Evolutionary conservation across 2,329 filamentous ascomycete genomes (phyloP).

Genomic region (Clonostachys solani): DNA sequence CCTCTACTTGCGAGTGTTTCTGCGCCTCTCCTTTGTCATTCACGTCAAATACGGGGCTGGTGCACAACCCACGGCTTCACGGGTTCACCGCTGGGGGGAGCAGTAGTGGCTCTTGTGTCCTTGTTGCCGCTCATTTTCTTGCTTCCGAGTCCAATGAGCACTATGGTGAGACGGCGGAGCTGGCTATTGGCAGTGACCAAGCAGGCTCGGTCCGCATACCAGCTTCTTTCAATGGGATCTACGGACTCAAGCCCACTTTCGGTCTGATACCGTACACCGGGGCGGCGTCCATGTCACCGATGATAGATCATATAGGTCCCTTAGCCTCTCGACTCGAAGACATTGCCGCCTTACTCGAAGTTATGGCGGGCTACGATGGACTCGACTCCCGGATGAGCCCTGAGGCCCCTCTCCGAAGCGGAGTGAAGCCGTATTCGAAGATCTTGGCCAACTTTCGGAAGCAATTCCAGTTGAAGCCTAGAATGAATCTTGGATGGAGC

Average conservation of each 20-base stretch:
- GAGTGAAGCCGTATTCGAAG: constrained; percentile 26
- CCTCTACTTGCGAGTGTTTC: constrained; percentile 19
- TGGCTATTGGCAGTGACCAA: constrained; percentile 22
- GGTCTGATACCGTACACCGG: constrained; percentile 39
- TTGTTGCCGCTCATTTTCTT: constrained; percentile 14
- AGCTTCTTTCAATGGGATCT: constrained; percentile 20
- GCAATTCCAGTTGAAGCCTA: no score
- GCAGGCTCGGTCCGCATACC: constrained; percentile 23
- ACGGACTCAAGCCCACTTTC: constrained; percentile 31
- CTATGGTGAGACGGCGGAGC: constrained; percentile 10
- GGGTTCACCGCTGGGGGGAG: constrained; percentile 19
- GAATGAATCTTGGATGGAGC: background rate
- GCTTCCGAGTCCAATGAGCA: background rate
- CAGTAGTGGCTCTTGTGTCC: constrained; percentile 21
- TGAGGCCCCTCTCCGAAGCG: constrained; percentile 24
- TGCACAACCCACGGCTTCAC: constrained; percentile 16
- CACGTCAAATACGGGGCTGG: constrained; percentile 17
- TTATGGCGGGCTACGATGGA: constrained; percentile 37
- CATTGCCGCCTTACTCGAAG: constrained; percentile 27
- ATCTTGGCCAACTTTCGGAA: constrained; percentile 8
- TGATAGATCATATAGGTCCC: constrained; percentile 39
- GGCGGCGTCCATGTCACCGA: constrained; percentile 27
- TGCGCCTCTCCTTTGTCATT: constrained; percentile 19
- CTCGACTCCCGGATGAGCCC: constrained; percentile 35
- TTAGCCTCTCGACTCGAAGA: constrained; percentile 33